phyloP scores from a whole-genome alignment of 129 eudicot species.

The Ambrosia artemisiifolia region DNA sequence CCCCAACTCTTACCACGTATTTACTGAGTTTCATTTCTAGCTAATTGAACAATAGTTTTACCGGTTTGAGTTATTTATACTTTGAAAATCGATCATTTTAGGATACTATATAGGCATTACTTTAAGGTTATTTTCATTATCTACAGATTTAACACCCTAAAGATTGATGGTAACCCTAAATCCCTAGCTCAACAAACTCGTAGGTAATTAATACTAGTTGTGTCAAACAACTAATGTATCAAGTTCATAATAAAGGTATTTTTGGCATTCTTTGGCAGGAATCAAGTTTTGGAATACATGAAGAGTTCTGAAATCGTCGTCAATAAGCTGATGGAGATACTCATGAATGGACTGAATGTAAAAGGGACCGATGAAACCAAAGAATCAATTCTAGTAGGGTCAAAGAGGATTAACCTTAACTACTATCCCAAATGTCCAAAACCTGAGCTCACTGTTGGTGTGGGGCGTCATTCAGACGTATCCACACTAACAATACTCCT shows the following conservation, averaged over 20 bases:
- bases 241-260: neutral
- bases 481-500: slow-evolving; percentile 11
- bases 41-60: too few relatives aligned
- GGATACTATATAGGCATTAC: too few relatives aligned
- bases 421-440: slow-evolving; percentile 14
- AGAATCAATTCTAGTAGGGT: slow-evolving; percentile 14
- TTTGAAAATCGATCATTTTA: too few relatives aligned
- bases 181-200: too few relatives aligned
- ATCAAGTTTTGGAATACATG: neutral
- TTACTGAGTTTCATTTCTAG: too few relatives aligned
- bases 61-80: too few relatives aligned
- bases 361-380: neutral
- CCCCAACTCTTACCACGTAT: too few relatives aligned
- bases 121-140: too few relatives aligned
- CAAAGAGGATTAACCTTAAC: slow-evolving; percentile 10
- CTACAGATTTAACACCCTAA: too few relatives aligned
- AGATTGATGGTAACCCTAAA: too few relatives aligned
- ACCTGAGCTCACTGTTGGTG: slow-evolving; percentile 2
- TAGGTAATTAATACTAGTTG: too few relatives aligned
- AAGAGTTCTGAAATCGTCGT: neutral
- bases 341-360: slow-evolving; percentile 4
- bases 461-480: slow-evolving; percentile 11
- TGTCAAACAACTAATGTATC: neutral
- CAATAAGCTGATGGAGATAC: neutral
- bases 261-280: neutral